Evolutionary conservation across 2,329 filamentous ascomycete genomes (phyloP), one percentile per base, ranked within the genome.

Genomic region (Colletotrichum cereale): DNA sequence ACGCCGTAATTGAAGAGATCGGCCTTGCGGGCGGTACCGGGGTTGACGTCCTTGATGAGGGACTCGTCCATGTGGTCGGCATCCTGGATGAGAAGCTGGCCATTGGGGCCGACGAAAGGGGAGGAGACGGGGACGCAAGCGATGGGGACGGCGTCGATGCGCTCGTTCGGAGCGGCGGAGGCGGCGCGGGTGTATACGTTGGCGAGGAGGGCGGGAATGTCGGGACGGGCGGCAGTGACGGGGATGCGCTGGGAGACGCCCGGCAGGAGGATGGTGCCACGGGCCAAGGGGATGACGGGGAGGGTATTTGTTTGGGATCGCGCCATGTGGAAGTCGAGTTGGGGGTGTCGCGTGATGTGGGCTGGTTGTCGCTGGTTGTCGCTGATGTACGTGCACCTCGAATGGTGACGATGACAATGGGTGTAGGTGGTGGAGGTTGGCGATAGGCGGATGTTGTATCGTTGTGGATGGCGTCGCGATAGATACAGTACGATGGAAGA

Each of bases 81-180:
- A 78, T 91, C 87, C 65, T 92, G 89, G 66, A 97, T 88, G 74
- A 97, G 86, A 68, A 90, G 88, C 81, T 95, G 91, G 55, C 95
- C 95, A 77, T 94, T 90, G 36, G 88, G 86, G 69, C 90, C 91
- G 34, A 97, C 86, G 31, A 91, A 87, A 5, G 92, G 91, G 61
- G 94, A 96, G 74, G 87, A 91, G 72, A 98, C 86, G 26, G 96
- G 96, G 66, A 98, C 91, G 80, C 96, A 98, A 64, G 93, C 94
- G 75, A 98, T 91, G 11, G 93, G 91, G 75, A 97, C 90, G 75
- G 86, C 85, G 75, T 91, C 88, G 78, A 91, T 86, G 73, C 88
- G 85, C 75, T 90, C 86, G 73, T 87, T 88, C 36, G 90, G 88
- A 75, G 91, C 89, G 77, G 91, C 91, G 50, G 89, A 88, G 42